Evolutionary conservation across 352 stramenopile species (phyloP).

Genomic region (Pythium apleroticum): DNA sequence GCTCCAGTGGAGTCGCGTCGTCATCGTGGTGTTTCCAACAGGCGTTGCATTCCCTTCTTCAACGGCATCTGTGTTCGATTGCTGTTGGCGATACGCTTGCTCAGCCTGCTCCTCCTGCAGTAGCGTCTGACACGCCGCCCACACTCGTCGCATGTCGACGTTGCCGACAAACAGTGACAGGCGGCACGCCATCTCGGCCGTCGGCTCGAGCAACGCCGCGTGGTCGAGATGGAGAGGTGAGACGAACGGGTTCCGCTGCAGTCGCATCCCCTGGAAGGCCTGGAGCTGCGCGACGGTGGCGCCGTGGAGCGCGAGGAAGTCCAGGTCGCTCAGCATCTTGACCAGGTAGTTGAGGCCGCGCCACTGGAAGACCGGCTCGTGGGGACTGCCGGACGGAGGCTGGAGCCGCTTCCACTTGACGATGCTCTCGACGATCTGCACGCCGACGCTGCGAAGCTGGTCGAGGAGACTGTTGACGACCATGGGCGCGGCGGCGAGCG

Average conservation of each 20-base stretch:
- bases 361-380: slow-evolving; percentile 60
- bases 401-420: slow-evolving; percentile 44
- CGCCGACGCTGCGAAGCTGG: slow-evolving; percentile 57
- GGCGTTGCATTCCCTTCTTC: neutral
- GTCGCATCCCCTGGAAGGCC: slow-evolving; percentile 42
- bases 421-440: slow-evolving; percentile 74
- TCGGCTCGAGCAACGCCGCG: slow-evolving; percentile 36
- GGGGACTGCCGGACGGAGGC: slow-evolving; percentile 4
- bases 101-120: slow-evolving; percentile 41
- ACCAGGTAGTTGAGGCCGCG: slow-evolving; percentile 74
- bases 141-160: slow-evolving; percentile 61
- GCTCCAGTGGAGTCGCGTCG: slow-evolving; percentile 42
- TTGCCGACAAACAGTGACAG: slow-evolving; percentile 48
- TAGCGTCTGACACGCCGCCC: slow-evolving; percentile 48
- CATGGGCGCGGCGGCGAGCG: slow-evolving; percentile 42
- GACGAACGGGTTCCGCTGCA: slow-evolving; percentile 72
- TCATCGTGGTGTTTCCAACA: slow-evolving; percentile 1
- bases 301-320: slow-evolving; percentile 46
- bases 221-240: slow-evolving; percentile 60
- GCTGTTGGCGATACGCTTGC: slow-evolving; percentile 7
- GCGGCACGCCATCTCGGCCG: slow-evolving; percentile 25
- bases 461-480: slow-evolving; percentile 66
- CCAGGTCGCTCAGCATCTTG: slow-evolving; percentile 71
- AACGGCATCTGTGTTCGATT: neutral
- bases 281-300: slow-evolving; percentile 33